Base-by-base conservation (phyloP, 768 basidiomycete genomes). In the Panaeolus cyanescens region DNA sequence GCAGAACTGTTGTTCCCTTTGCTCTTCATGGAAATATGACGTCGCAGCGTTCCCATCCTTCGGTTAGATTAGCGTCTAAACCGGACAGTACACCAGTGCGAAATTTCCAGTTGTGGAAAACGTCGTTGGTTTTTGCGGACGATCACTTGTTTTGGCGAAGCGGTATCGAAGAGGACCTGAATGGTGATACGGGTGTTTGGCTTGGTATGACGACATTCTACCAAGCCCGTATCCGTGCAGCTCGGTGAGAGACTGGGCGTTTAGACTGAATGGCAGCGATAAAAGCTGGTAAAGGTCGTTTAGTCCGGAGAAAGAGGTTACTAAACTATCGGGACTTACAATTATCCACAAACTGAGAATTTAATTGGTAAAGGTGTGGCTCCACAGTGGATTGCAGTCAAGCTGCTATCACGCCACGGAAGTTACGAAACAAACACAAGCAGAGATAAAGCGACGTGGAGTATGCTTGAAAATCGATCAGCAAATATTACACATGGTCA, bases 401-500 rank as follows among this genome's bases (percentile, higher is more conserved):
- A 19, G 37, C 7, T 19, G 15, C 15, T 39, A n/a, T 42, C 25
- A 42, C 40, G 17, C 19, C 5, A 9, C 20, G 13, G 20, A 7
- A 6, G 13, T 42, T 25, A 22, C 40, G 40, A 22, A 8, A 42
- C 20, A 42, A 17, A 20, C 20, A 25, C 1, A 9, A 22, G 20
- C 5, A 22, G 40, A 22, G 40, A 42, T 42, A 22, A 42, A 42
- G 40, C 20, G 40, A 42, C 20, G 40, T 42, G 40, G 40, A 42
- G 40, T 42, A 42, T 20, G 7, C 40, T 42, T 42, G 5, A 22
- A 42, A 22, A 22, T 42, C 6, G 40, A 42, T 42, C 40, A 42
- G 40, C 40, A 22, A 22, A 22, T 42, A 22, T 8, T 62, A 57
- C 54, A 62, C 25, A 58, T 54, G 15, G 30, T 31, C 17, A 50